Conservation (phyloP, 495 filamentous ascomycete species). For the Penicillium bovifimosum region DNA sequence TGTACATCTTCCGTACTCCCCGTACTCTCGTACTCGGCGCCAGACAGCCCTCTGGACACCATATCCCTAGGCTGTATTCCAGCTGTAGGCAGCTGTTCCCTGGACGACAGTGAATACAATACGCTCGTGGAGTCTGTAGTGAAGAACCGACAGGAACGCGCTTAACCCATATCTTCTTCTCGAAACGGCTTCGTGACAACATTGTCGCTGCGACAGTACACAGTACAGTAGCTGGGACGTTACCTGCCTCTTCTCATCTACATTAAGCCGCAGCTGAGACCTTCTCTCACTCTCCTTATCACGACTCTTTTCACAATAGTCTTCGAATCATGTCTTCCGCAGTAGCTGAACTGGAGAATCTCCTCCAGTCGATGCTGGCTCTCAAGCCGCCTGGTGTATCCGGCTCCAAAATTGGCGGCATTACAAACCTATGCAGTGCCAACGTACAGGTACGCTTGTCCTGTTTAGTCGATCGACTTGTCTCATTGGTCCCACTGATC, state of each 20-base stretch:
- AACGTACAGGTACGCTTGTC: constrained; percentile 81
- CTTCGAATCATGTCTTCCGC: constrained; percentile 60
- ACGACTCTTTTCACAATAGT: constrained; percentile 13
- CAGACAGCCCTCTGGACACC: constrained; percentile 23
- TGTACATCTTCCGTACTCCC: constrained; percentile 29
- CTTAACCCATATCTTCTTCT: constrained; percentile 19
- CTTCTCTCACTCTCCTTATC: not conserved
- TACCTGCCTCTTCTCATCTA: not conserved
- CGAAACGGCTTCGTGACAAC: not conserved
- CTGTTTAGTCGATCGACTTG: not conserved
- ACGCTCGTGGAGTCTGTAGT: constrained; percentile 41
- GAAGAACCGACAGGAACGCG: constrained; percentile 27
- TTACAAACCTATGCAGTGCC: constrained; percentile 77
- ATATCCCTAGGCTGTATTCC: constrained; percentile 41
- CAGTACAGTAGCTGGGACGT: constrained; percentile 1
- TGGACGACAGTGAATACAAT: constrained; percentile 33
- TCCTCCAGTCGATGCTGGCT: constrained; percentile 83
- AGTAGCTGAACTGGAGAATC: constrained; percentile 85
- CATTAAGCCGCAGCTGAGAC: not conserved
- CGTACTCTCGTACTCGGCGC: constrained; percentile 27
- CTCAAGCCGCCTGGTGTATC: constrained; percentile 93
- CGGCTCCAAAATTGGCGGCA: constrained; percentile 77
- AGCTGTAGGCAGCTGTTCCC: constrained; percentile 42
- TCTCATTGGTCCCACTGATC: constrained; percentile 1
- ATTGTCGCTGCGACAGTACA: not conserved